Percentiles rank a stretch among this genome's conserved stretches.
These are phyloP conservation scores for Russula griseocarnosa DNA, from an alignment of 768 basidiomycete species.

Conservation along the genomic window DNA sequence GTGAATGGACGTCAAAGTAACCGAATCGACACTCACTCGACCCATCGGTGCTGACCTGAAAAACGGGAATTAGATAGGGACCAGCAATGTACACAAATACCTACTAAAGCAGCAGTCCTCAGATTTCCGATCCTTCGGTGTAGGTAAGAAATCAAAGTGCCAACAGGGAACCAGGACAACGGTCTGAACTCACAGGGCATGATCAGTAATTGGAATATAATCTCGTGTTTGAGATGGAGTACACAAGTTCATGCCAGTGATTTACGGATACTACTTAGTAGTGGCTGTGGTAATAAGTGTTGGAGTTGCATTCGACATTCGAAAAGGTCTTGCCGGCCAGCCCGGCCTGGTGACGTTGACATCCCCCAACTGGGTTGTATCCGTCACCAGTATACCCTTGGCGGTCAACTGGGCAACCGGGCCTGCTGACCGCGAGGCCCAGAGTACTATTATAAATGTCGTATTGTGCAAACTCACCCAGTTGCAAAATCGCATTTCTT, in stretches of 20 bases:
- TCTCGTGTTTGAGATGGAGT: slow-evolving; percentile 46
- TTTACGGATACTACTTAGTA: background rate
- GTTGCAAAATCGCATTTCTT: too few relatives aligned
- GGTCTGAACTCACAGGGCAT: slow-evolving; percentile 52
- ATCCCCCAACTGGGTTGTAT: too few relatives aligned
- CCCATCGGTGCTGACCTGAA: slow-evolving; percentile 69
- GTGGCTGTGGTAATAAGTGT: background rate
- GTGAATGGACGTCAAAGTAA: background rate
- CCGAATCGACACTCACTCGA: slow-evolving; percentile 47
- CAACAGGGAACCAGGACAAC: slow-evolving; percentile 32
- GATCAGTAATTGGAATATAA: slow-evolving; percentile 73
- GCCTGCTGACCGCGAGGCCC: too few relatives aligned
- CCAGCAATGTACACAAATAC: slow-evolving; percentile 22
- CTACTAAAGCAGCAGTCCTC: slow-evolving; percentile 70
- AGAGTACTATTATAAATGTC: too few relatives aligned
- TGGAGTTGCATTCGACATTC: too few relatives aligned
- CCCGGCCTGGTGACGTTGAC: too few relatives aligned
- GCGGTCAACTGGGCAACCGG: too few relatives aligned
- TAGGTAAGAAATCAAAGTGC: background rate
- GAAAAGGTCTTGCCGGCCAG: too few relatives aligned
- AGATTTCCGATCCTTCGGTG: slow-evolving; percentile 73
- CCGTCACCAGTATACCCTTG: too few relatives aligned
- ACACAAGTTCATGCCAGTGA: slow-evolving; percentile 26
- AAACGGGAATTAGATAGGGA: slow-evolving; percentile 5
- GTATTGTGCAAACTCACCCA: too few relatives aligned